These are phyloP conservation scores for Protomyces macrosporus DNA, from an alignment of 1,139 yeast genomes.

Conservation along the genomic window DNA sequence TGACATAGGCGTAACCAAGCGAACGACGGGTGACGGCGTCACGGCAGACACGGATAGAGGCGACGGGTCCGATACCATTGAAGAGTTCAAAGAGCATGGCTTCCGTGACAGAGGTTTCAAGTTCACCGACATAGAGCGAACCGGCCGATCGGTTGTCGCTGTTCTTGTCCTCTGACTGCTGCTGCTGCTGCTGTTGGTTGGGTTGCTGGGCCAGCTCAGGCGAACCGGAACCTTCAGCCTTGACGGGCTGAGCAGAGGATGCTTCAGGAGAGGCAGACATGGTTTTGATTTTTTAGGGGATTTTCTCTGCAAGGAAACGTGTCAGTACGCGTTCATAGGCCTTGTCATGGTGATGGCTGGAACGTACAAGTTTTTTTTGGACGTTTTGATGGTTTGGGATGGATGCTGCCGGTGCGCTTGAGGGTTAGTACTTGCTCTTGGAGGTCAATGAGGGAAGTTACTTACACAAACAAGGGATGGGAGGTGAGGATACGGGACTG, in stretches of 20 bases:
- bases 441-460: neutral
- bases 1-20: constrained; percentile 96
- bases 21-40: constrained; percentile 97
- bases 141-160: constrained; percentile 20
- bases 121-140: constrained; percentile 87
- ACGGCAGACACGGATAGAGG: constrained; percentile 97
- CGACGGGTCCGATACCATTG: constrained; percentile 91
- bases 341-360: too few species aligned
- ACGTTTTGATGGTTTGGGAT: neutral
- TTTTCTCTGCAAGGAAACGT: neutral
- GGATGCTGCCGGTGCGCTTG: neutral
- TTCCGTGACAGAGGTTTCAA: constrained; percentile 88
- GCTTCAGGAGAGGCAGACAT: constrained; percentile 19
- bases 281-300: neutral
- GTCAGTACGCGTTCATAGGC: neutral
- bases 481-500: neutral
- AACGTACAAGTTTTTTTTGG: neutral
- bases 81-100: constrained; percentile 91
- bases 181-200: constrained; percentile 7
- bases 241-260: neutral
- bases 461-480: neutral
- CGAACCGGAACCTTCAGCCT: neutral
- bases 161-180: constrained; percentile 17
- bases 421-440: neutral
- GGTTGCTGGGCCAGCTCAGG: constrained; percentile 4